phyloP scores from a whole-genome alignment of 2,329 filamentous ascomycete genomes.

The Salinomyces thailandicus region DNA sequence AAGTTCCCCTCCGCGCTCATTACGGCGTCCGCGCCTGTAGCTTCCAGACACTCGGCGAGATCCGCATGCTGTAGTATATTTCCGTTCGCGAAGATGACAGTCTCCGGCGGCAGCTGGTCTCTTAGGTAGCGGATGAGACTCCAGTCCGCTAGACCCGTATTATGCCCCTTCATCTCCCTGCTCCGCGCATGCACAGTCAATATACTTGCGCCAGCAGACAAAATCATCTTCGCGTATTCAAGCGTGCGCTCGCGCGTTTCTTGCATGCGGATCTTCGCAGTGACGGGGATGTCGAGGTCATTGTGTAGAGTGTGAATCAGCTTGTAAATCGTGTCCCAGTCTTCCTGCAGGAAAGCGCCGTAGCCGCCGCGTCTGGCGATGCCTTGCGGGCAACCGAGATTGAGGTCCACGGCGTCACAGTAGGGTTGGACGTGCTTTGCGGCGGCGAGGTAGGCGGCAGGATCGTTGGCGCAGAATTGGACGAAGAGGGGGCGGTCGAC shows the following conservation, averaged over 20 bases:
- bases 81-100: slow-evolving; percentile 92
- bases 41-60: slow-evolving; percentile 64
- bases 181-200: slow-evolving; percentile 83
- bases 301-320: slow-evolving; percentile 75
- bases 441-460: slow-evolving; percentile 66
- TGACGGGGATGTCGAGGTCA: slow-evolving; percentile 71
- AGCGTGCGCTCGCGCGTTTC: slow-evolving; percentile 80
- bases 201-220: slow-evolving; percentile 82
- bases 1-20: slow-evolving; percentile 97
- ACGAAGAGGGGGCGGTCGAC: slow-evolving; percentile 86
- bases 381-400: slow-evolving; percentile 90
- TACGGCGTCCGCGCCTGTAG: slow-evolving; percentile 79
- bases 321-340: slow-evolving; percentile 71
- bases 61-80: slow-evolving; percentile 79
- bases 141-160: slow-evolving; percentile 93
- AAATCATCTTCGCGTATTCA: slow-evolving; percentile 76
- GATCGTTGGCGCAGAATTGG: slow-evolving; percentile 89
- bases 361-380: slow-evolving; percentile 88
- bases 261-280: slow-evolving; percentile 85
- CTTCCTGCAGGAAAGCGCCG: slow-evolving; percentile 88
- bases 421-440: slow-evolving; percentile 70
- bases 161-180: slow-evolving; percentile 89
- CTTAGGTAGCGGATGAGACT: slow-evolving; percentile 68
- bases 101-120: slow-evolving; percentile 72
- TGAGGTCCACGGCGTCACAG: slow-evolving; percentile 92